Percentiles rank a stretch among this genome's conserved stretches.
Evolutionary conservation across 2,329 filamentous ascomycete genomes (phyloP).

Genomic region (Seiridium cupressi): DNA sequence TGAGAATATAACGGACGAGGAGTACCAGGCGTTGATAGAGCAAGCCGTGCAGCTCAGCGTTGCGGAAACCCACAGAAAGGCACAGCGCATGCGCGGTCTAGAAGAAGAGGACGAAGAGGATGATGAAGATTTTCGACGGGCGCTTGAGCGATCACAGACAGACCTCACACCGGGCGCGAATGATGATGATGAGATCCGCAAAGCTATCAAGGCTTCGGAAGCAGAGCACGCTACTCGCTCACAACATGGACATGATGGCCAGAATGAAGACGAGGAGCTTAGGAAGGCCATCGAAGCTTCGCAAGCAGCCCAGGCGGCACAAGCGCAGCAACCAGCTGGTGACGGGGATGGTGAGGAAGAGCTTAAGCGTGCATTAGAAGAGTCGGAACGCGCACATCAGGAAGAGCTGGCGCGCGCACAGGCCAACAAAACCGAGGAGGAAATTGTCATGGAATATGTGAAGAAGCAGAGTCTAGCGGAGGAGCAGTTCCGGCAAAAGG

Average conservation of each 20-base stretch:
- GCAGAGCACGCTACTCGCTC: constrained; percentile 15
- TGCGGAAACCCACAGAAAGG: constrained; percentile 20
- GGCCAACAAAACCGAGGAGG: constrained; percentile 59
- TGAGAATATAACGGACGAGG: constrained; percentile 50
- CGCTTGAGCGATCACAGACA: constrained; percentile 21
- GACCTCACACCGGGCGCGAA: constrained; percentile 19
- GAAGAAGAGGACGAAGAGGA: constrained; percentile 15
- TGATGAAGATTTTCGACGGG: constrained; percentile 18
- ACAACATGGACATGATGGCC: constrained; percentile 7
- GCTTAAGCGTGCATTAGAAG: constrained; percentile 45
- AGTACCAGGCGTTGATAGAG: constrained; percentile 56
- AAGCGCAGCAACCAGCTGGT: constrained; percentile 24
- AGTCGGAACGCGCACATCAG: constrained; percentile 43
- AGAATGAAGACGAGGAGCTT: constrained; percentile 29
- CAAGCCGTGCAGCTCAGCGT: constrained; percentile 55
- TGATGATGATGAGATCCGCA: constrained; percentile 37
- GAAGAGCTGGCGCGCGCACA: constrained; percentile 40
- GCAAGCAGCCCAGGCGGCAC: constrained; percentile 27
- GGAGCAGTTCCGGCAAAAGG: constrained; percentile 49
- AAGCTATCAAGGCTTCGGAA: constrained; percentile 39
- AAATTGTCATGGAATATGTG: constrained; percentile 73
- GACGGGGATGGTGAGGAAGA: constrained; percentile 40
- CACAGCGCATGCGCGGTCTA: constrained; percentile 17
- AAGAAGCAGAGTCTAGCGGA: constrained; percentile 75
- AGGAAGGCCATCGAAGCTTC: constrained; percentile 41